Evolutionary conservation across 805 yeast species (phyloP), one percentile per base, ranked within the genome.

Genomic region (Zygoascus flipseniorum): DNA sequence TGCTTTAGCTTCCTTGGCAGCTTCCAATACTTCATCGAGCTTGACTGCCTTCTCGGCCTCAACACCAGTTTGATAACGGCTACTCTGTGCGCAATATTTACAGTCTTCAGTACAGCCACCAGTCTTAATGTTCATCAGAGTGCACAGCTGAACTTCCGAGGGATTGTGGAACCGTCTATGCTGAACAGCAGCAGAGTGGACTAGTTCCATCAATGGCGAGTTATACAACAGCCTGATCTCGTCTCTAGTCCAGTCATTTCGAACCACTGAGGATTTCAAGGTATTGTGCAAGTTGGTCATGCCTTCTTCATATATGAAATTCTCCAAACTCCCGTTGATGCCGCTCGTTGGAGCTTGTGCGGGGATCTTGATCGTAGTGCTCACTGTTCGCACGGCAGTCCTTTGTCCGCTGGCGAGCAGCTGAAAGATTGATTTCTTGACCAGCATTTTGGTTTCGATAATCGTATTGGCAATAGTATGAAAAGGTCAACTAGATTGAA

Each of bases 21-120:
- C 83, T 50, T 69, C 73, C 59, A 82, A 67, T 0, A 86, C 90
- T n/a, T 74, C 74, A 5, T 83, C 89, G 10, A 84, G 63, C 26
- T 73, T 68, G 13, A 85, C 74, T 70, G 85, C 67, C 62, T 80
- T 81, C 54, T 80, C 84, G 2, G 92, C 88, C 60, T 81, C 74
- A n/a, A 83, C 71, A 3, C 87, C 90, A 5, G 93, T 85, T 51
- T 77, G 74, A 65, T 86, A 77, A 32, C 86, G 71, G 5, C 81
- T 72, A 1, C 90, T 83, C 62, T 86, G 93, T 0, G 93, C 81
- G 69, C 93, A 86, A 67, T 86, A 86, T 61, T 81, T 82, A 65
- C 93, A 86, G 65, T 86, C 90, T 61, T 86, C 93, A 1, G 88
- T 74, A 64, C 93, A 85, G 1, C 93, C 92, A 51, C 93, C 93